Evolutionary conservation across 169 alveolate genomes (phyloP).

Genomic region (Babesia sp.): DNA sequence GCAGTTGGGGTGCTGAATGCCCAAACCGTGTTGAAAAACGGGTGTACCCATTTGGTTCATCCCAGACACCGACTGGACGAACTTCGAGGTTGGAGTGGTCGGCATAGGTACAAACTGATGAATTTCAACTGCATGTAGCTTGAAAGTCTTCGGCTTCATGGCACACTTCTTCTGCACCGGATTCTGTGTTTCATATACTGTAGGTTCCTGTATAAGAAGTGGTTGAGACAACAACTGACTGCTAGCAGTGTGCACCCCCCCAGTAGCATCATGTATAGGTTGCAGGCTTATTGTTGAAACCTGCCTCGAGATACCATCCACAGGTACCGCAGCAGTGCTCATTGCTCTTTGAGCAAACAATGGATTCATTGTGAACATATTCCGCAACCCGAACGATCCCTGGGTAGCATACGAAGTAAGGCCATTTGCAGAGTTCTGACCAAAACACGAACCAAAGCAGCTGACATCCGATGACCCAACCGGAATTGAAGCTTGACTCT

Average conservation of each 20-base stretch:
- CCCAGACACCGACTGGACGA: conserved; percentile 72
- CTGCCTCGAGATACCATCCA: conserved; percentile 21
- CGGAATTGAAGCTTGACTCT: conserved; percentile 8
- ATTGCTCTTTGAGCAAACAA: conserved; percentile 1
- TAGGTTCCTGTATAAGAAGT: conserved; percentile 15
- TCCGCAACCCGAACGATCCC: conserved; percentile 23
- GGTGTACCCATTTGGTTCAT: conserved; percentile 58
- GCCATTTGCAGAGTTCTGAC: neutral
- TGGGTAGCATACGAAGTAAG: conserved; percentile 1
- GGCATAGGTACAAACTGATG: conserved; percentile 86
- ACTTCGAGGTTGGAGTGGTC: conserved; percentile 73
- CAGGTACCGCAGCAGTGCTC: neutral
- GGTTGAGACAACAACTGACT: conserved; percentile 20
- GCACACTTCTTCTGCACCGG: conserved; percentile 72
- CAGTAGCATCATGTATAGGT: neutral
- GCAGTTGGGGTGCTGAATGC: conserved; percentile 75
- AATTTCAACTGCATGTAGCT: conserved; percentile 84
- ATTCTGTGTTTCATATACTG: neutral
- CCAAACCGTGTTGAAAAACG: conserved; percentile 71
- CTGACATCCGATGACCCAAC: neutral
- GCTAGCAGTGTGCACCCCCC: conserved; percentile 19
- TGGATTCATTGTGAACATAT: conserved; percentile 24
- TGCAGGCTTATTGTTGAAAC: conserved; percentile 10
- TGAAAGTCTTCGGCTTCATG: conserved; percentile 78
- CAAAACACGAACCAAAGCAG: conserved; percentile 21